Evolutionary conservation across 352 stramenopile species (phyloP), one percentile per base, ranked within the genome.

Genomic region (Globisporangium splendens): DNA sequence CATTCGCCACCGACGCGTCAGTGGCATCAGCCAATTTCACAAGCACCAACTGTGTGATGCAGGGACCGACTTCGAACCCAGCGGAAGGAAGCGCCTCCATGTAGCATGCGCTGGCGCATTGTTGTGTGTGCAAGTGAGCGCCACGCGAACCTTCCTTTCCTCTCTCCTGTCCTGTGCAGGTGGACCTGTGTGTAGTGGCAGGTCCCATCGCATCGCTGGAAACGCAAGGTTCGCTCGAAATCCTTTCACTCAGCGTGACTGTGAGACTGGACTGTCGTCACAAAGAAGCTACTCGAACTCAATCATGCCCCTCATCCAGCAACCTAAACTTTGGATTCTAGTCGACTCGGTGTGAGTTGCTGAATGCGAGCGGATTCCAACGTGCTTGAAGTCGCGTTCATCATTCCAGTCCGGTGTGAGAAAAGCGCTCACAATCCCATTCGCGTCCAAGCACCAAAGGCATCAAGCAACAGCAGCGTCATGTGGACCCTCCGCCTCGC

Each of bases 401-500:
- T n/a, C n/a, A n/a, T n/a, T n/a, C n/a, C 1, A 8, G 38, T 43
- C 11, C 10, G 24, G 38, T 43, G 38, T 43, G 38, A 43, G 38
- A 43, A 10, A 43, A 17, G 11, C 38, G 38, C 38, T 50, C 46
- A 50, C 46, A 50, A 50, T 17, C 46, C 8, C 46, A 50, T n/a
- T 33, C 18, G 38, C 10, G 11, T 43, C 38, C 10, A 50, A 50
- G 46, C 15, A 31, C 46, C 46, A 31, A 3, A 22, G 15, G 3
- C 46, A 50, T 43, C 28, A 22, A 50, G 46, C 46, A 50, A 56
- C 28, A 56, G 24, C n/a, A 65, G 51, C 33, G 22, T 6, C 18
- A 50, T 50, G 46, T 50, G 46, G 46, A 50, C 46, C 13, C 50
- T 58, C 41, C 59, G 43, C 39, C 50, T 58, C 50, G 50, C 59